Base-by-base conservation (phyloP, 2,329 filamentous ascomycete genomes). In the Colletotrichum sp. region DNA sequence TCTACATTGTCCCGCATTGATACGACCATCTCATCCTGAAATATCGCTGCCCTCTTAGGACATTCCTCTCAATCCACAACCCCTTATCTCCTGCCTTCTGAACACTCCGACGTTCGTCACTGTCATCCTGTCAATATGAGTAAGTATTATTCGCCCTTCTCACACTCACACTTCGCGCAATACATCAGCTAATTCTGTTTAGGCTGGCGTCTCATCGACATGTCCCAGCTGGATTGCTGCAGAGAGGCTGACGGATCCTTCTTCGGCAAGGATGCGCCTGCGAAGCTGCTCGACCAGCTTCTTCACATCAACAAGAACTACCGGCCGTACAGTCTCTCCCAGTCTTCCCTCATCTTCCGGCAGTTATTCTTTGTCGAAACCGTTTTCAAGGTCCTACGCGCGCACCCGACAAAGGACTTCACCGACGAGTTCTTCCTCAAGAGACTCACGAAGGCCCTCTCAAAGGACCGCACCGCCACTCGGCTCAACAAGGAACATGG, bases 21-120 rank as follows among this genome's bases (percentile, higher is more conserved):
- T 49, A 49, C 39, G 39, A 5, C 0, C 44, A 2, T 49, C 44
- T 13, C 18, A 18, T n/a, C 18, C 44, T 21, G 0, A n/a, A 26
- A 26, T 26, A 26, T 26, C 24, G 24, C 24, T 26, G 24, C 24
- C 24, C 24, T 26, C 24, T 26, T 26, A 26, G 24, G 24, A 26
- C 24, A 44, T 2, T 44, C 3, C 39, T n/a, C 2, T 44, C 18
- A 0, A 2, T n/a, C 39, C 2, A 2, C 18, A 3, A 44, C 39
- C 1, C 16, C 2, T n/a, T 5, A 1, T 44, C 18, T 39, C 16
- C 18, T 44, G 16, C 18, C 0, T 44, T 0, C 39, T 44, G 0
- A 5, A 2, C 39, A 44, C 39, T 0, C 5, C 39, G 9, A 44
- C 39, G 39, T 44, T 3, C 18, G 2, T 6, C 39, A n/a, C 18